Evolutionary conservation across 75 land plant genomes (phyloP), one percentile per base, ranked within the genome.

Genomic region (Sequoia sempervirens): DNA sequence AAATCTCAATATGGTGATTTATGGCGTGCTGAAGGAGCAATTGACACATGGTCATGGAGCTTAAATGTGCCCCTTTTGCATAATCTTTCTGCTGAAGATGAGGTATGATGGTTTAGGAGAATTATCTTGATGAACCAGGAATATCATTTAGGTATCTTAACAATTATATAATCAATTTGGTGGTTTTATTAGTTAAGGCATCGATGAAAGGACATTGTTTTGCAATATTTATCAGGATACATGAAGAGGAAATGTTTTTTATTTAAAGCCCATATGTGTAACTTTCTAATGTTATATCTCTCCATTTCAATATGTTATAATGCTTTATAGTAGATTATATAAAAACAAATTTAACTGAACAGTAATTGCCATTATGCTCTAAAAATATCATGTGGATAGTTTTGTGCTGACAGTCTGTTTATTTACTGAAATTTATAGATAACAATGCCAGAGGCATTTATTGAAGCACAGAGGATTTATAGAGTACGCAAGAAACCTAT

Each of bases 41-140:
- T 92, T 46, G 96, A 95, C 61, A 97, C 97, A 56, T 93, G 93
- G 97, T 92, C 97, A 23, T 97, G 97, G 99, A 94, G 96, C 87
- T 88, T 91, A 64, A 96, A 95, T 88, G 94, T 97, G 68, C 99
- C 99, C 72, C 90, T 93, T 66, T 85, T 94, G 85, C 92, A 91
- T 86, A 91, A 92, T 79, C 87, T 95, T 82, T 91, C 95, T 79
- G 91, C 86, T 81, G 88, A 88, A n/a, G 94, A 95, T 84, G 92
- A 93, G 88, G 95, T 93, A 88, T 81, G 45, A 34, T 46, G 26
- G 26, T 37, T 53, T 84, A 34, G 17, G 17, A 82, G 15, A 40
- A 68, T 68, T 82, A n/a, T 82, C 30, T 79, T 45, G 58, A 8
- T 46, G 6, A 81, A 53, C 6, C 36, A n/a, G 80, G 13, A 43